These are phyloP conservation scores for Ilex aquifolium DNA, from an alignment of 257 asterid genomes.

Conservation along the genomic window DNA sequence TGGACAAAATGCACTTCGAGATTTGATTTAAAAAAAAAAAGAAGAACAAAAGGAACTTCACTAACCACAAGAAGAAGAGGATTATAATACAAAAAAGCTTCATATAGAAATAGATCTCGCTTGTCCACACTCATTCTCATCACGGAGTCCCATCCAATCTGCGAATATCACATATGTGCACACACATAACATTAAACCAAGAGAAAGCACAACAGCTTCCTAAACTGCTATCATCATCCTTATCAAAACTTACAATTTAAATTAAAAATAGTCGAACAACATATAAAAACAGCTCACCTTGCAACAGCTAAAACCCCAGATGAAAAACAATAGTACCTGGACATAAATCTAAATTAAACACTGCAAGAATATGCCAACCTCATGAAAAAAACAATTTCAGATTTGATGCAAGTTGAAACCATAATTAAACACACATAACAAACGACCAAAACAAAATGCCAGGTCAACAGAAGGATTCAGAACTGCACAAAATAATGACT, in stretches of 20 bases:
- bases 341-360: slow-evolving; percentile 23
- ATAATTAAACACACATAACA: neutral
- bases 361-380: slow-evolving; percentile 4
- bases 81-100: slow-evolving; percentile 96
- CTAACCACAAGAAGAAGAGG: slow-evolving; percentile 98
- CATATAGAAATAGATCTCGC: slow-evolving; percentile 85
- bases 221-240: neutral
- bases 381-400: neutral
- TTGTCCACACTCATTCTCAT: slow-evolving; percentile 96
- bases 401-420: neutral
- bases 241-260: no score
- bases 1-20: no score
- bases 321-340: slow-evolving; percentile 73
- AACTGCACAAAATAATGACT: neutral
- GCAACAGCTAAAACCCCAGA: slow-evolving; percentile 85
- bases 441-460: neutral
- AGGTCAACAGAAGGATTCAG: neutral
- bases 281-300: slow-evolving; percentile 57
- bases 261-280: slow-evolving; percentile 3
- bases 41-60: slow-evolving; percentile 15
- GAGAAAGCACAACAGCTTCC: slow-evolving; percentile 4
- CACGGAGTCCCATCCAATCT: slow-evolving; percentile 99
- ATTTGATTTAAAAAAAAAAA: neutral
- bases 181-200: slow-evolving; percentile 8
- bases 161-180: slow-evolving; percentile 20